phyloP scores from a whole-genome alignment of 2,329 filamentous ascomycete species.

The Neurospora sp. region DNA sequence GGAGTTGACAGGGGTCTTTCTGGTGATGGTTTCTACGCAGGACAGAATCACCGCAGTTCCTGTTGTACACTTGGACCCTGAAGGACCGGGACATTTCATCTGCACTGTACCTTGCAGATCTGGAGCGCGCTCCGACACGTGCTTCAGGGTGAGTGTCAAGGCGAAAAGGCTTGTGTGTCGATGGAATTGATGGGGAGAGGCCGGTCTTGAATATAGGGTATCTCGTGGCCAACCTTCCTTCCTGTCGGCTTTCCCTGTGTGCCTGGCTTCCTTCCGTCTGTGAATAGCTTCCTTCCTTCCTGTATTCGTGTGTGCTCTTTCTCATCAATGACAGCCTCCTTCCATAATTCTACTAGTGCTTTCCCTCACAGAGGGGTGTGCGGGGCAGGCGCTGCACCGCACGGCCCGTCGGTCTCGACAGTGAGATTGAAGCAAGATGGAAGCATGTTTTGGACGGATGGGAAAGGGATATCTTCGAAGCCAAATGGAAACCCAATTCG shows the following conservation, averaged over 20 bases:
- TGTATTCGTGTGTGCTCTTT: neutral
- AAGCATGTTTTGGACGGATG: neutral
- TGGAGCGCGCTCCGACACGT: neutral
- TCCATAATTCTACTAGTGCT: no score
- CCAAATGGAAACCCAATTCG: neutral
- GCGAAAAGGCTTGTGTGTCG: no score
- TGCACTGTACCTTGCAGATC: neutral
- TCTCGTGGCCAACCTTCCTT: no score
- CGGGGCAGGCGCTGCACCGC: no score
- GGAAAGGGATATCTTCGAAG: neutral
- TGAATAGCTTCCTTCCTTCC: neutral
- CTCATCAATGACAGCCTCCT: neutral
- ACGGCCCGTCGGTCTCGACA: no score
- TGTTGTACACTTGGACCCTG: neutral
- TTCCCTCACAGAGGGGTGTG: no score
- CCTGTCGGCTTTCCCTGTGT: neutral
- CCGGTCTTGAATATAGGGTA: no score
- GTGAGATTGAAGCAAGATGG: neutral
- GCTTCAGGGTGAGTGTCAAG: neutral
- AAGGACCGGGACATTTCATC: neutral
- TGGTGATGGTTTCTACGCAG: neutral
- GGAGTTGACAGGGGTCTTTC: neutral
- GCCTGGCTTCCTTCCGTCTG: neutral
- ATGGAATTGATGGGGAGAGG: no score
- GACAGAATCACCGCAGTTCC: neutral